A percentile compares a stretch with the other conserved stretches of the same genome.
phyloP scores from a whole-genome alignment of 1,284 basidiomycete genomes.

The Phaffia rhodozyma region DNA sequence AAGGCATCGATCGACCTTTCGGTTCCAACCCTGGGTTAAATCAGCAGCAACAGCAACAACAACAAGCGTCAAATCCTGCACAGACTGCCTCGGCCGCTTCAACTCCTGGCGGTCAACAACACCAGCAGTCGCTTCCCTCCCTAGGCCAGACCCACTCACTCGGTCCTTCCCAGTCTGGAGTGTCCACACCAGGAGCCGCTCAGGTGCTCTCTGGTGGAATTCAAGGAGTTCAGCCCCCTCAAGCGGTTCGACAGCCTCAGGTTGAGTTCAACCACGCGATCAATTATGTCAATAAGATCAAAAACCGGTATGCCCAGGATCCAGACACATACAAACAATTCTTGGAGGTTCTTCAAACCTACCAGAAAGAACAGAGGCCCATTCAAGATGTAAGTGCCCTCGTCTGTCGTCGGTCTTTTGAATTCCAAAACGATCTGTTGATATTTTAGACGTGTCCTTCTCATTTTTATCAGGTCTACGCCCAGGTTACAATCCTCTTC shows the following conservation, averaged over 20 bases:
- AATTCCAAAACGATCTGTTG: slow-evolving; percentile 15
- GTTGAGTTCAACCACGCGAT: slow-evolving; percentile 95
- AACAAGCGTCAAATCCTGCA: neutral
- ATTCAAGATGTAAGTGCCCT: slow-evolving; percentile 62
- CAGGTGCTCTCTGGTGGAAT: neutral
- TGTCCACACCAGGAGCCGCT: neutral
- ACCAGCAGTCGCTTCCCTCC: neutral
- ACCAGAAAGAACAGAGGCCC: slow-evolving; percentile 86
- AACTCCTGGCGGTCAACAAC: slow-evolving; percentile 6
- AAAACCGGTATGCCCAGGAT: slow-evolving; percentile 81
- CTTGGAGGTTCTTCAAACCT: slow-evolving; percentile 92
- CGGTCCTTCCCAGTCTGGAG: no score
- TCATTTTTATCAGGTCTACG: slow-evolving; percentile 55
- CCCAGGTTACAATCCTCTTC: slow-evolving; percentile 86
- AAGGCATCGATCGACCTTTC: neutral
- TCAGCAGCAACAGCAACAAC: slow-evolving; percentile 9
- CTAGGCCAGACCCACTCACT: no score
- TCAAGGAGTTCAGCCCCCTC: neutral
- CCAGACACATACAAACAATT: slow-evolving; percentile 96
- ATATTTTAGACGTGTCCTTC: slow-evolving; percentile 4
- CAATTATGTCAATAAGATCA: slow-evolving; percentile 97
- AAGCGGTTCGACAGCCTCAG: slow-evolving; percentile 6
- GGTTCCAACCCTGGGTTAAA: neutral
- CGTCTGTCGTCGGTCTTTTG: neutral
- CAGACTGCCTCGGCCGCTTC: neutral